Percentiles rank a stretch among this genome's conserved stretches.
Conservation (phyloP, 2,329 filamentous ascomycete species). For the Thelonectria discophora region DNA sequence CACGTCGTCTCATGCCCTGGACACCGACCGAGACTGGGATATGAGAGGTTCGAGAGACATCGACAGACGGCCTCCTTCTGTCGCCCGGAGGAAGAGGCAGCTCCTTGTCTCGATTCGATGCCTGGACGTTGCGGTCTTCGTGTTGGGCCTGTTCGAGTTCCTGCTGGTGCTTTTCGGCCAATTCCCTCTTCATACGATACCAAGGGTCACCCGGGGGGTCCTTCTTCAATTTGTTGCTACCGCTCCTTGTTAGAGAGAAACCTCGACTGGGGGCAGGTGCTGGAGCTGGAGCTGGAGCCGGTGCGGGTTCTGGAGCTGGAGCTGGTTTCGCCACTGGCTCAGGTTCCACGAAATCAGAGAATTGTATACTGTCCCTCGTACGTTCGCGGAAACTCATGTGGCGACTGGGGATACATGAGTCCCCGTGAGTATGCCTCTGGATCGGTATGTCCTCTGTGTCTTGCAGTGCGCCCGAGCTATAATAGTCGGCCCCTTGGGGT, state of each 20-base stretch:
- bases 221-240: slow-evolving; percentile 68
- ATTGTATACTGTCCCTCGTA: slow-evolving; percentile 55
- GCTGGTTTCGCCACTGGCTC: slow-evolving; percentile 26
- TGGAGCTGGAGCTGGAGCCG: slow-evolving; percentile 26
- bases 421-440: slow-evolving; percentile 33
- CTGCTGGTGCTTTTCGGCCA: slow-evolving; percentile 13
- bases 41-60: slow-evolving; percentile 12
- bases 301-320: slow-evolving; percentile 35
- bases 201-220: slow-evolving; percentile 63
- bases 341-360: slow-evolving; percentile 43
- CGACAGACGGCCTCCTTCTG: slow-evolving; percentile 22
- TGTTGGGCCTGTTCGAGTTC: slow-evolving; percentile 1
- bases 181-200: slow-evolving; percentile 41
- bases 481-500: slow-evolving; percentile 32
- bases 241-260: slow-evolving; percentile 55
- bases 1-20: slow-evolving; percentile 42
- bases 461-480: slow-evolving; percentile 35
- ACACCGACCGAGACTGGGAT: slow-evolving; percentile 33
- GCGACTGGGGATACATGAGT: slow-evolving; percentile 56
- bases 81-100: slow-evolving; percentile 44
- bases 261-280: slow-evolving; percentile 46
- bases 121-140: slow-evolving; percentile 21
- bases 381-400: slow-evolving; percentile 70
- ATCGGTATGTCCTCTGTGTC: slow-evolving; percentile 29
- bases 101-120: slow-evolving; percentile 44